Evolutionary conservation across 371 early-diverging fungal species (phyloP).

Genomic region (Catenaria anguillulae): DNA sequence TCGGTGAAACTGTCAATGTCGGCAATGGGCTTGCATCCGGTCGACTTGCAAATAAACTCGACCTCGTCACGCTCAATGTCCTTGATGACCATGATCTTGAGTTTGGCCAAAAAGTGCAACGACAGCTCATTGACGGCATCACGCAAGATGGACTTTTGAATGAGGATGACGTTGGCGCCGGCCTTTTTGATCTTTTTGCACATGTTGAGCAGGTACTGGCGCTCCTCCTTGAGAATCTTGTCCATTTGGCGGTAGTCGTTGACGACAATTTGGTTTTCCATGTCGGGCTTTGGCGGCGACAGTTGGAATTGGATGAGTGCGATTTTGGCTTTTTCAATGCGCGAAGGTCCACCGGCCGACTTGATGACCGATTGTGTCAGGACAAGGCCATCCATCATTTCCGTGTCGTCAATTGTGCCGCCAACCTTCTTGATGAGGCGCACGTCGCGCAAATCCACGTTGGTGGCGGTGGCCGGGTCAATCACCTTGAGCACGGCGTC

Average conservation of each 20-base stretch:
- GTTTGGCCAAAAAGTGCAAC: conserved; percentile 92
- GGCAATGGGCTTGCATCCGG: conserved; percentile 95
- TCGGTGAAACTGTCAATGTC: conserved; percentile 96
- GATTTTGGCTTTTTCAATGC: conserved; percentile 95
- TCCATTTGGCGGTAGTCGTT: conserved; percentile 99
- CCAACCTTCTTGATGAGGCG: conserved; percentile 94
- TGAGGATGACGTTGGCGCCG: conserved; percentile 93
- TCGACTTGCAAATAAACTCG: conserved; percentile 95
- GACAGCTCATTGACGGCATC: conserved; percentile 97
- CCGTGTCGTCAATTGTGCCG: conserved; percentile 96
- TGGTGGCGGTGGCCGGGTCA: conserved; percentile 62
- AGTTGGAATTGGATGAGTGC: conserved; percentile 97
- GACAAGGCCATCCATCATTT: conserved; percentile 83
- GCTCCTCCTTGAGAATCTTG: conserved; percentile 97
- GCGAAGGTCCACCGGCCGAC: conserved; percentile 81
- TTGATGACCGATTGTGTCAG: conserved; percentile 81
- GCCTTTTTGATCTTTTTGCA: conserved; percentile 98
- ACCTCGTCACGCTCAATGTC: conserved; percentile 99
- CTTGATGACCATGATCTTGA: conserved; percentile 95
- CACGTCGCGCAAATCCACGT: conserved; percentile 90
- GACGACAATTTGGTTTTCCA: conserved; percentile 98
- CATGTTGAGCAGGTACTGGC: conserved; percentile 92
- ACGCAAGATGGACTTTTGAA: conserved; percentile 98
- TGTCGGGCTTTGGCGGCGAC: conserved; percentile 98
- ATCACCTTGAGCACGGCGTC: conserved; percentile 88